Evolutionary conservation across 805 yeast species (phyloP), one percentile per base, ranked within the genome.

Genomic region (Nakazawaea wickerhamii): DNA sequence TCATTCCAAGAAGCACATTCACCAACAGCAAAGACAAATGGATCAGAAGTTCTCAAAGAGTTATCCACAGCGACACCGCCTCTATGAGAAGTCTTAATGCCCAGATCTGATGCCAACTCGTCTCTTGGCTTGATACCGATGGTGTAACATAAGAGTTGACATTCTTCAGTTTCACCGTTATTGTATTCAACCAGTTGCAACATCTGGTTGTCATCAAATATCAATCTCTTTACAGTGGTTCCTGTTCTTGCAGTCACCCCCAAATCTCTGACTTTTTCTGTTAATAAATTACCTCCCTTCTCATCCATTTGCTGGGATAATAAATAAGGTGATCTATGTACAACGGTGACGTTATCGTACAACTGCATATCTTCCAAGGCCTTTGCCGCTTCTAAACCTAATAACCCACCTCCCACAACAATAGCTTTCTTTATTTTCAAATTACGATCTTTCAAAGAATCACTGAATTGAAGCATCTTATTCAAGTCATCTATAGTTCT

Each of bases 181-280:
- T 47, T 48, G 45, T 59, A 61, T 30, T 43, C 48, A 26, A 63
- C 59, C 13, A 51, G 53, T 11, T 37, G 37, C 13, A 61, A 48
- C 17, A 52, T 48, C 4, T 48, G 44, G 9, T 49, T 48, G 10
- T 47, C 46, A 23, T 58, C 61, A 36, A 57, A 59, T n/a, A 70
- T 58, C 51, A 75, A 71, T 43, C 70, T 72, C 37, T 67, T 67
- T 21, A 75, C 64, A 43, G 73, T 67, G 23, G 76, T 70, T 47
- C 71, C 76, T 36, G 72, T 62, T 56, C 72, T 71, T 46, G 74
- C 77, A 44, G 73, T 67, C 30, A 75, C 66, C 25, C 81, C 81
- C 36, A 76, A 63, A 50, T 68, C 70, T 47, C 67, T 64, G 22
- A 76, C 79, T 51, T 73, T 72, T 41, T 68, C 73, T 43, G 64